phyloP scores from a whole-genome alignment of 345 rosid genomes.

The Populus tremula region DNA sequence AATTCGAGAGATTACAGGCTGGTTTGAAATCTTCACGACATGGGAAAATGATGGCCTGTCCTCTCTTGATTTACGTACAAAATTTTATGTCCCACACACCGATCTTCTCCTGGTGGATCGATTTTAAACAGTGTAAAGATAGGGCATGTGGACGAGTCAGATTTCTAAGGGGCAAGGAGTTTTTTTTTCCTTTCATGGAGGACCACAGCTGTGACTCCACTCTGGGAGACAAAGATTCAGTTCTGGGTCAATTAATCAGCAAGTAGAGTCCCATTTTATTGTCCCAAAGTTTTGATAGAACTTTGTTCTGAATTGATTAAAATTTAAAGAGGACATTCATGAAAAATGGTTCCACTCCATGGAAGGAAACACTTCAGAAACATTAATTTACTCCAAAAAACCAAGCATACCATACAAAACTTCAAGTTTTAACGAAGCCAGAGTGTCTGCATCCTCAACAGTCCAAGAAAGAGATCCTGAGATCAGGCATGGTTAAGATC shows the following conservation, averaged over 20 bases:
- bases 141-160: slow-evolving; percentile 9
- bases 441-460: no score
- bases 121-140: slow-evolving; percentile 1
- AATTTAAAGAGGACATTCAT: neutral
- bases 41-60: slow-evolving; percentile 7
- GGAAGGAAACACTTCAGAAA: no score
- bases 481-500: no score
- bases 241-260: slow-evolving; percentile 9
- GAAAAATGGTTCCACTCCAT: neutral
- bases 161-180: neutral
- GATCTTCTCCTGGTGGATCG: slow-evolving; percentile 10
- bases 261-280: neutral
- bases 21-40: neutral
- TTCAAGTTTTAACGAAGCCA: no score
- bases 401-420: no score
- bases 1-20: neutral
- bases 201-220: slow-evolving; percentile 10
- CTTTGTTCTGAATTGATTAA: neutral
- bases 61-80: neutral
- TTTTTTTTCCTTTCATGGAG: neutral
- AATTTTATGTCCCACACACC: slow-evolving; percentile 11
- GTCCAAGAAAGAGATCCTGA: no score
- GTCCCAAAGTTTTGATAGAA: no score
- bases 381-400: no score
- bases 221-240: slow-evolving; percentile 22